Percentiles rank a stretch among this genome's conserved stretches.
Evolutionary conservation across 2,329 filamentous ascomycete genomes (phyloP).

Genomic region (Ophiocordyceps robertsii): DNA sequence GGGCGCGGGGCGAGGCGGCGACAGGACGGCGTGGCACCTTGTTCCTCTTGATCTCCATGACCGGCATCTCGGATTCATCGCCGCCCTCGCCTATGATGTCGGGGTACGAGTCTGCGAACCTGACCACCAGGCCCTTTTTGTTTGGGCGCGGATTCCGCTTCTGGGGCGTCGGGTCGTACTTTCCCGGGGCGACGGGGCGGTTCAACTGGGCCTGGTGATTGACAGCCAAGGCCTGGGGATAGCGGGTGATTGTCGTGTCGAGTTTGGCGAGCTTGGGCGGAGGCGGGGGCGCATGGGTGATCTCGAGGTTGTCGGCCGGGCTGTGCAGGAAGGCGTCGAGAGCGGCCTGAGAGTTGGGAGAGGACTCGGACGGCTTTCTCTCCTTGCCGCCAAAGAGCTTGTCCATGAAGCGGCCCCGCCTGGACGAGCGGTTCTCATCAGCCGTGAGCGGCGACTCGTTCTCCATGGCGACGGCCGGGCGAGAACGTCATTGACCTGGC

Average conservation of each 20-base stretch:
- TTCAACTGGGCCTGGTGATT: conserved; percentile 29
- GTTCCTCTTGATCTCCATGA: conserved; percentile 54
- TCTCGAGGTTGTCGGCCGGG: conserved; percentile 38
- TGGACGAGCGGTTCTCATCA: conserved; percentile 27
- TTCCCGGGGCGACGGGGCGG: conserved; percentile 23
- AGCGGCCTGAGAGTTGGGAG: conserved; percentile 21
- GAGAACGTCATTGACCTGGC: conserved; percentile 16
- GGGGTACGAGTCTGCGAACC: conserved; percentile 58
- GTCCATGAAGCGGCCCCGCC: conserved; percentile 46
- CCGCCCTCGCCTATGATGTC: conserved; percentile 85
- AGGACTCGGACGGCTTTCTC: conserved; percentile 17
- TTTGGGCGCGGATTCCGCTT: conserved; percentile 30
- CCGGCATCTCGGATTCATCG: conserved; percentile 65
- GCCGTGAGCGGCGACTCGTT: conserved; percentile 25
- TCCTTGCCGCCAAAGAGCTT: conserved; percentile 43
- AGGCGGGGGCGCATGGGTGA: conserved; percentile 35
- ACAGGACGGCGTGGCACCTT: conserved; percentile 28
- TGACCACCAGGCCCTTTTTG: conserved; percentile 59
- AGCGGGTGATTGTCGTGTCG: conserved; percentile 43
- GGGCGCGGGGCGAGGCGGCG: conserved; percentile 11
- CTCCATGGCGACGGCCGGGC: conserved; percentile 24
- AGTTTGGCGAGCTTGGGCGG: conserved; percentile 38
- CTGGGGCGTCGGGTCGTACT: conserved; percentile 28
- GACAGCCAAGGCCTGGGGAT: conserved; percentile 38
- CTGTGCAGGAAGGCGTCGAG: conserved; percentile 48